These are phyloP conservation scores for Teratosphaeria pseudoeucalypti DNA, from an alignment of 2,329 filamentous ascomycete genomes.

Conservation along the genomic window DNA sequence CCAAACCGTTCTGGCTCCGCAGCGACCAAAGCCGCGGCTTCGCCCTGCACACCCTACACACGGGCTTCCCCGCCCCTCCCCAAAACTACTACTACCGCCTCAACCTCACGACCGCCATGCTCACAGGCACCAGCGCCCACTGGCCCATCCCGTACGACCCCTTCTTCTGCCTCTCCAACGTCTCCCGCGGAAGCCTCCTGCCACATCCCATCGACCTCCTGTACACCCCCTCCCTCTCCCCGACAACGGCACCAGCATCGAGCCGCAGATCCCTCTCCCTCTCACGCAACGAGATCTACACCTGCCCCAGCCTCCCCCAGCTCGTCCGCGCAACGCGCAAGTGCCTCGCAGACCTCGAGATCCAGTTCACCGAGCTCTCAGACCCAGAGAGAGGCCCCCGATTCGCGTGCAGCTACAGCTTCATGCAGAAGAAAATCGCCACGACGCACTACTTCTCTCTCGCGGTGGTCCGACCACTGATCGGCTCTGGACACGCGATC, in stretches of 20 bases:
- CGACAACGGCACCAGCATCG: conserved; percentile 3
- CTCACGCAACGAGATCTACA: not conserved
- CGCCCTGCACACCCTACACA: conserved; percentile 2
- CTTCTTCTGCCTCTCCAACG: conserved; percentile 12
- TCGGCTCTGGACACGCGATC: not conserved
- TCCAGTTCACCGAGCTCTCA: conserved; percentile 10
- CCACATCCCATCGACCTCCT: conserved; percentile 9
- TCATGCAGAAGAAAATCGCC: conserved; percentile 7
- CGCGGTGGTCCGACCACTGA: not conserved
- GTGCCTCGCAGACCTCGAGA: conserved; percentile 8
- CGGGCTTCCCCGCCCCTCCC: not conserved
- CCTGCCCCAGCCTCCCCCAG: not conserved
- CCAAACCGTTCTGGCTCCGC: not conserved
- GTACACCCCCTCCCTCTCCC: not conserved
- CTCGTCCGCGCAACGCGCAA: conserved; percentile 11
- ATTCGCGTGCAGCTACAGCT: conserved; percentile 9
- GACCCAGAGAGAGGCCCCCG: conserved; percentile 3
- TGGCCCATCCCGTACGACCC: conserved; percentile 18
- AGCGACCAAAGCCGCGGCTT: not conserved
- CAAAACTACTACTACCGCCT: not conserved
- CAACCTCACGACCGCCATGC: not conserved
- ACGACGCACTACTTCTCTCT: conserved; percentile 17
- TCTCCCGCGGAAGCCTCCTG: conserved; percentile 11
- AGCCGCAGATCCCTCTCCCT: conserved; percentile 1
- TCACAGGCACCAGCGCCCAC: conserved; percentile 1